These are phyloP conservation scores for Pythium coloratum DNA, from an alignment of 352 stramenopile species.

Conservation along the genomic window DNA sequence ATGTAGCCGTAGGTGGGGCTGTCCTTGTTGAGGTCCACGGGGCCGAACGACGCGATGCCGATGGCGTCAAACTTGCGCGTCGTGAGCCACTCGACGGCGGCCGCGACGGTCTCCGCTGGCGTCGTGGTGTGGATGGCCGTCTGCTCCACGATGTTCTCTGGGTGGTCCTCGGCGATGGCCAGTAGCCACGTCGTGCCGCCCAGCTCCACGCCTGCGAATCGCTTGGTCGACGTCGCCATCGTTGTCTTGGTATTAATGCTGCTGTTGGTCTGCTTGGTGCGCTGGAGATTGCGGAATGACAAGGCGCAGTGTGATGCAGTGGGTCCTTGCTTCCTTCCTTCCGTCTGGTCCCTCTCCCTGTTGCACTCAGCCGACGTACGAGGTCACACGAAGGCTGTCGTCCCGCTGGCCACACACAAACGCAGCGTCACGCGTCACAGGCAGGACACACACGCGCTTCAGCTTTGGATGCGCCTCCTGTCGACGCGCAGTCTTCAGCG, in stretches of 20 bases:
- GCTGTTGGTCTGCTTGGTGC: neutral
- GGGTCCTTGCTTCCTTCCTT: no score
- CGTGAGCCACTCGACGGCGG: constrained; percentile 82
- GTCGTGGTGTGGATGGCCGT: constrained; percentile 85
- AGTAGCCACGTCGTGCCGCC: constrained; percentile 95
- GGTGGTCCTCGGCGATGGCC: constrained; percentile 87
- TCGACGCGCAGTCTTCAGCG: no score
- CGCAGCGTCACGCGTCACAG: neutral
- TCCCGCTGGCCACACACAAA: neutral
- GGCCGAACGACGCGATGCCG: constrained; percentile 94
- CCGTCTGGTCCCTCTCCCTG: no score
- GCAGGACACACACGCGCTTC: neutral
- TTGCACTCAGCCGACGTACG: no score
- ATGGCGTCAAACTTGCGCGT: constrained; percentile 78
- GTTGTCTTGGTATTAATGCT: neutral
- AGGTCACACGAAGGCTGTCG: neutral
- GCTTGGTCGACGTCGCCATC: neutral
- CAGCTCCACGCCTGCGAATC: constrained; percentile 75
- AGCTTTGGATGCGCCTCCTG: neutral
- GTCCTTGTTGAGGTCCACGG: constrained; percentile 84
- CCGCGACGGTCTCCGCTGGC: constrained; percentile 81
- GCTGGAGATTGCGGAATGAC: neutral
- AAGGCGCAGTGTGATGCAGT: no score
- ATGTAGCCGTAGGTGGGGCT: constrained; percentile 94
- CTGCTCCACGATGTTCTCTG: constrained; percentile 87